Evolutionary conservation across 78 protist species (phyloP), one percentile per base, ranked within the genome.

Genomic region (Dictyostelium capitatum): DNA sequence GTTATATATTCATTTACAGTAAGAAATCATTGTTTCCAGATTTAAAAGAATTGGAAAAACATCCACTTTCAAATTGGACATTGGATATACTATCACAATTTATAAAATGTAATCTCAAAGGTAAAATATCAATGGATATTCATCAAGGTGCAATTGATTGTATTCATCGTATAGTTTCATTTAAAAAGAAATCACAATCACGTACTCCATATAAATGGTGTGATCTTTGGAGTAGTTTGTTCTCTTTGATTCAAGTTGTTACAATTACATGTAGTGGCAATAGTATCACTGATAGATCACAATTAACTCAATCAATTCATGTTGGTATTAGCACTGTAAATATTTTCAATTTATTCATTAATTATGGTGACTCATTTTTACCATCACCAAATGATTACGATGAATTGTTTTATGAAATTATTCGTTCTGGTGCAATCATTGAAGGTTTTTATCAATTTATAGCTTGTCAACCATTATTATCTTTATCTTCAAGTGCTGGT

Each of bases 331-430:
- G 74, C 64, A 32, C 83, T 48, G 57, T 87, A 17, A 87, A 87
- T 77, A 48, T 87, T 32, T 87, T 87, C 62, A 87, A 87, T 51
- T 37, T 87, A 9, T 87, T 87, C 50, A 65, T 87, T 1, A 87
- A 87, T 65, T 87, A 87, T 87, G 93, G 93, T 41, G 93, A 87
- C n/a, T 77, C 82, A 62, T 87, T 87, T 47, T 54, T 87, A n/a
- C 84, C 93, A 12, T n/a, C 54, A n/a, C 93, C 93, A 87, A 87
- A 67, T 65, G 93, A 87, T 17, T 87, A 87, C 23, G 84, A 77
- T 87, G 93, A 87, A 47, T 43, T 87, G 20, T 87, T 87, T 72
- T 87, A 87, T 77, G 84, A 87, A 50, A 77, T 87, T 56, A 77
- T 87, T 64, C 65, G 93, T 25, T 80, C 79, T 19, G 79, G 93